Percentiles rank a stretch among this genome's conserved stretches.
phyloP scores from a whole-genome alignment of 2,329 filamentous ascomycete species.

The Paramyrothecium roridum region DNA sequence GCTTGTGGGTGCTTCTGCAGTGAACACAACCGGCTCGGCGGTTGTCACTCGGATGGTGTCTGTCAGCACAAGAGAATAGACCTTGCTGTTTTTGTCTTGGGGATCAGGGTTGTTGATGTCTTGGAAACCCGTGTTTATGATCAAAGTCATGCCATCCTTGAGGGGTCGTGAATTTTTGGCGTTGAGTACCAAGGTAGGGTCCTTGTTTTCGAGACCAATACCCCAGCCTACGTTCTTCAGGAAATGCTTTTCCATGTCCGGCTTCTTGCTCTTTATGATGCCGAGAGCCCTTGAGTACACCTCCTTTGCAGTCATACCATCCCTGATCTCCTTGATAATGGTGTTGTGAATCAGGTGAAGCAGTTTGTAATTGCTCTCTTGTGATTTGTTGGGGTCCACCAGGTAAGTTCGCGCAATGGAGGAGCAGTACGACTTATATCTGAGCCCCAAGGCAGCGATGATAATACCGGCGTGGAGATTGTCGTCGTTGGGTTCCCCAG shows the following conservation, averaged over 20 bases:
- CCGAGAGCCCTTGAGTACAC: conserved; percentile 84
- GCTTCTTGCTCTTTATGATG: conserved; percentile 84
- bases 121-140: conserved; percentile 83
- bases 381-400: conserved; percentile 93
- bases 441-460: conserved; percentile 83
- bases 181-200: conserved; percentile 79
- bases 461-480: conserved; percentile 89
- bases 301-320: conserved; percentile 83
- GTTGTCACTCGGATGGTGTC: conserved; percentile 89
- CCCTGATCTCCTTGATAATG: conserved; percentile 86
- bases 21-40: conserved; percentile 82
- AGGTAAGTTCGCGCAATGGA: conserved; percentile 91
- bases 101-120: conserved; percentile 85
- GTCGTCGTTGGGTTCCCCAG: conserved; percentile 74
- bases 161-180: conserved; percentile 79
- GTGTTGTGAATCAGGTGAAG: conserved; percentile 79
- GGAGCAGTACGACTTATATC: conserved; percentile 95
- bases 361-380: conserved; percentile 92
- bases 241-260: conserved; percentile 93
- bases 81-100: conserved; percentile 85
- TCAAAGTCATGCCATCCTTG: conserved; percentile 96
- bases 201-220: conserved; percentile 88
- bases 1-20: conserved; percentile 85
- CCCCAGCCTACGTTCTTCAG: conserved; percentile 88
- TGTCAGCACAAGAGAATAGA: conserved; percentile 84